Evolutionary conservation across 495 filamentous ascomycete genomes (phyloP).

Genomic region (Clavariopsis aquatica): DNA sequence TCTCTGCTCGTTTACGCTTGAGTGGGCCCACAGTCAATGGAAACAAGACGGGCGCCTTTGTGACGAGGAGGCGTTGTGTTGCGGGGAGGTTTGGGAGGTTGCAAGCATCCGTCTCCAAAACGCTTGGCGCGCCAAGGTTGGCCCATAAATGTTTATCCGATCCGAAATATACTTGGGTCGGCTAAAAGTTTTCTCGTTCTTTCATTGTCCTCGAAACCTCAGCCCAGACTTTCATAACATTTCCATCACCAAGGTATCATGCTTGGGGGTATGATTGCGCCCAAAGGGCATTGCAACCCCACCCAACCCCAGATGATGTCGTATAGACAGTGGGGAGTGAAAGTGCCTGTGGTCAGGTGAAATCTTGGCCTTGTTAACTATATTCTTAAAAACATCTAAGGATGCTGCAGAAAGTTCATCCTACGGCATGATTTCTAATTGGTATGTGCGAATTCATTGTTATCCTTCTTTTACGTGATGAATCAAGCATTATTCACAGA

Average conservation of each 20-base stretch:
- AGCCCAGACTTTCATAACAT: neutral
- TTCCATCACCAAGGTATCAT: neutral
- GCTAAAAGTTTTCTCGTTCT: neutral
- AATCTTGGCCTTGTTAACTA: too few species aligned
- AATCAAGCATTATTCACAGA: slow-evolving; percentile 40
- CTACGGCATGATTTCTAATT: neutral
- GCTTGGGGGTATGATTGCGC: neutral
- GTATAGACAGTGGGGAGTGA: neutral
- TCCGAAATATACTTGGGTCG: neutral
- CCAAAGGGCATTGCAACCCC: neutral
- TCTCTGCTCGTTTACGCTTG: neutral
- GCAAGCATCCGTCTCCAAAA: neutral
- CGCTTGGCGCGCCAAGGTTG: neutral
- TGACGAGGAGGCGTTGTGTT: neutral
- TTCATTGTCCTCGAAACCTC: neutral
- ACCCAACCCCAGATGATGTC: neutral
- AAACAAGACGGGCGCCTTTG: neutral
- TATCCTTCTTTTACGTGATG: slow-evolving; percentile 22
- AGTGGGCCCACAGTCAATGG: neutral
- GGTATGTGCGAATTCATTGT: slow-evolving; percentile 10
- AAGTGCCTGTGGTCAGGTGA: neutral
- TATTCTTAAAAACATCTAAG: neutral
- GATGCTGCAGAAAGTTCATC: neutral
- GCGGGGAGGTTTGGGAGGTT: neutral
- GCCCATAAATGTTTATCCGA: neutral